Percentiles rank a stretch among this genome's conserved stretches.
Conservation (phyloP, 129 eudicot genomes). For the Flaveria robusta region DNA sequence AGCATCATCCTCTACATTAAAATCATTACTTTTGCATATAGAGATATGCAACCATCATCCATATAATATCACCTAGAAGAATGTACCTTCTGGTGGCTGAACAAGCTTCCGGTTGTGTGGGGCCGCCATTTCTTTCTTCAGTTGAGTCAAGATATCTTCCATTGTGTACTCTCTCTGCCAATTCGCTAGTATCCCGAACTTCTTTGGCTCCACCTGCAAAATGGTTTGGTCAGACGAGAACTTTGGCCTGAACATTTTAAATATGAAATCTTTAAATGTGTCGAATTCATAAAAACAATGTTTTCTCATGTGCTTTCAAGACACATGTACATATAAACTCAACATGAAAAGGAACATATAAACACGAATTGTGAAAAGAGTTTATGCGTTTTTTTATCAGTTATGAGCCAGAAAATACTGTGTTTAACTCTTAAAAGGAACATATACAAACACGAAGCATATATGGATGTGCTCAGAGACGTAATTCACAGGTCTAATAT, state of each 20-base stretch:
- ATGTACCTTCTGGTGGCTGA: constrained; percentile 78
- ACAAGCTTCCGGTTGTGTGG: constrained; percentile 75
- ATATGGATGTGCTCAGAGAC: too few relatives aligned
- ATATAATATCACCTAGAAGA: constrained; percentile 41
- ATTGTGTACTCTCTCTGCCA: constrained; percentile 77
- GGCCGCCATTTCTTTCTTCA: constrained; percentile 70
- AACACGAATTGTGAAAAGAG: too few relatives aligned
- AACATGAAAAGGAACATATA: too few relatives aligned
- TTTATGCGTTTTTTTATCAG: too few relatives aligned
- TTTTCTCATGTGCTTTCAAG: constrained; percentile 7
- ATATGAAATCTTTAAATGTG: not conserved
- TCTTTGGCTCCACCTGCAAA: constrained; percentile 64
- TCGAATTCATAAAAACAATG: not conserved
- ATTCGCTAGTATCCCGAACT: constrained; percentile 60
- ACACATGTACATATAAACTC: too few relatives aligned
- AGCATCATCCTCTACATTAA: constrained; percentile 30
- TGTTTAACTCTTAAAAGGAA: too few relatives aligned
- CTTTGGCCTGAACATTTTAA: not conserved
- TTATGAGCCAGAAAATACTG: too few relatives aligned
- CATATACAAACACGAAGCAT: not conserved
- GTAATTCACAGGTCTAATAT: not conserved
- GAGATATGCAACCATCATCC: constrained; percentile 24
- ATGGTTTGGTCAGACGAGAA: constrained; percentile 1
- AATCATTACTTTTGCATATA: constrained; percentile 38
- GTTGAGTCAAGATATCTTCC: constrained; percentile 66